Conservation (phyloP, 306 rosid species). For the Abrus pulchellus region DNA sequence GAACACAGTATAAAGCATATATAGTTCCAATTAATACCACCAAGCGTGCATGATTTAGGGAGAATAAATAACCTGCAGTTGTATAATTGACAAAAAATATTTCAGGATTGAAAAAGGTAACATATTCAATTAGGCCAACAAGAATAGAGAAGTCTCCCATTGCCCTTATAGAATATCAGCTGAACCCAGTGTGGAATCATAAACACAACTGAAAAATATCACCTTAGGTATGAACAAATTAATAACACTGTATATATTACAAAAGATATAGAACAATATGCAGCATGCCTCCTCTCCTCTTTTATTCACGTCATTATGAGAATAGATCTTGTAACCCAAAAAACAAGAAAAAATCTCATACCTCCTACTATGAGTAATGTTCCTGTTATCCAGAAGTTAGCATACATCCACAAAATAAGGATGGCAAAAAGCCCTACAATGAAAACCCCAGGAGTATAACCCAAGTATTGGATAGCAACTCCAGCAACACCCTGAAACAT, state of each 20-base stretch:
- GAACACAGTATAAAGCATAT: slow-evolving; percentile 86
- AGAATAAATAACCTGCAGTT: slow-evolving; percentile 89
- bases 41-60: slow-evolving; percentile 93
- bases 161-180: slow-evolving; percentile 13
- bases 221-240: neutral
- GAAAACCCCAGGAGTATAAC: slow-evolving; percentile 94
- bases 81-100: slow-evolving; percentile 35
- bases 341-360: slow-evolving; percentile 47
- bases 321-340: slow-evolving; percentile 28
- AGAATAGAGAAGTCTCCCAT: neutral
- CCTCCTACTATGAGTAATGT: slow-evolving; percentile 93
- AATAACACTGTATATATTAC: neutral
- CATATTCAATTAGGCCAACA: slow-evolving; percentile 19
- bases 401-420: slow-evolving; percentile 96
- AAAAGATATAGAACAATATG: slow-evolving; percentile 32
- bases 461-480: slow-evolving; percentile 83
- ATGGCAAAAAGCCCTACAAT: slow-evolving; percentile 93
- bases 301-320: slow-evolving; percentile 12
- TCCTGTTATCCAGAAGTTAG: slow-evolving; percentile 98
- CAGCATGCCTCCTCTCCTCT: slow-evolving; percentile 23
- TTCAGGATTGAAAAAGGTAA: slow-evolving; percentile 10
- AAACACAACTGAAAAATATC: slow-evolving; percentile 28
- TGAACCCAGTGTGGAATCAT: slow-evolving; percentile 8
- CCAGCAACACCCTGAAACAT: slow-evolving; percentile 89
- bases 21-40: slow-evolving; percentile 79